Conservation (phyloP, 495 filamentous ascomycete genomes). For the Trichoderma asperelloides region DNA sequence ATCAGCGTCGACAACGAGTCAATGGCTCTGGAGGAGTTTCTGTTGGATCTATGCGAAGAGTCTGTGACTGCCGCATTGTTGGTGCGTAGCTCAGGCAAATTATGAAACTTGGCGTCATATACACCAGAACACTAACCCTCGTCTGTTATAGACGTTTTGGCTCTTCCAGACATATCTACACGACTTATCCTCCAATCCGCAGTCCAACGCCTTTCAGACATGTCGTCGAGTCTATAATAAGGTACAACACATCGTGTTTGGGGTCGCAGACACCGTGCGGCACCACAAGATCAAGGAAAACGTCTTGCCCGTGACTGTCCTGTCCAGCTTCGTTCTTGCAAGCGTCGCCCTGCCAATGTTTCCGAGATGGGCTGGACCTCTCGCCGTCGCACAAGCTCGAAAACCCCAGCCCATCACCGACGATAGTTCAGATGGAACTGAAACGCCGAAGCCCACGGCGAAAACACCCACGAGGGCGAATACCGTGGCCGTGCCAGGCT, state of each 20-base stretch:
- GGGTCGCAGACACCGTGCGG: slow-evolving; percentile 47
- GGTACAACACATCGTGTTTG: slow-evolving; percentile 71
- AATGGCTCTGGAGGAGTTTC: slow-evolving; percentile 74
- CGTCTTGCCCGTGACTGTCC: slow-evolving; percentile 58
- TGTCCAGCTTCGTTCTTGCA: slow-evolving; percentile 62
- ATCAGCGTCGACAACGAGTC: slow-evolving; percentile 75
- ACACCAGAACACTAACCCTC: not conserved
- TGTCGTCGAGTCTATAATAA: slow-evolving; percentile 71
- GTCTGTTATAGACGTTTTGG: slow-evolving; percentile 60
- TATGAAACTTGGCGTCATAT: not conserved
- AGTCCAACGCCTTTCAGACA: slow-evolving; percentile 59
- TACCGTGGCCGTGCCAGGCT: slow-evolving; percentile 44
- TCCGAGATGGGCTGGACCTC: slow-evolving; percentile 55
- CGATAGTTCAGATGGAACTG: slow-evolving; percentile 14
- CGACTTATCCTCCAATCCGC: slow-evolving; percentile 59
- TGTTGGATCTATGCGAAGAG: slow-evolving; percentile 70
- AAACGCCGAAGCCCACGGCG: slow-evolving; percentile 30
- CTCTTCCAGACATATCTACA: slow-evolving; percentile 73
- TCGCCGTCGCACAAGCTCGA: slow-evolving; percentile 65
- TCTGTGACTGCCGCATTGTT: slow-evolving; percentile 67
- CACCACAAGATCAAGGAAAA: slow-evolving; percentile 69
- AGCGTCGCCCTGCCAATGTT: slow-evolving; percentile 46
- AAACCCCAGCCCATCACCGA: slow-evolving; percentile 56
- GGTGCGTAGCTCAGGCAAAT: slow-evolving; percentile 34
- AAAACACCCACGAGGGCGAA: slow-evolving; percentile 47